These are phyloP conservation scores for Cinchona pubescens DNA, from an alignment of 257 asterid species.

Conservation along the genomic window DNA sequence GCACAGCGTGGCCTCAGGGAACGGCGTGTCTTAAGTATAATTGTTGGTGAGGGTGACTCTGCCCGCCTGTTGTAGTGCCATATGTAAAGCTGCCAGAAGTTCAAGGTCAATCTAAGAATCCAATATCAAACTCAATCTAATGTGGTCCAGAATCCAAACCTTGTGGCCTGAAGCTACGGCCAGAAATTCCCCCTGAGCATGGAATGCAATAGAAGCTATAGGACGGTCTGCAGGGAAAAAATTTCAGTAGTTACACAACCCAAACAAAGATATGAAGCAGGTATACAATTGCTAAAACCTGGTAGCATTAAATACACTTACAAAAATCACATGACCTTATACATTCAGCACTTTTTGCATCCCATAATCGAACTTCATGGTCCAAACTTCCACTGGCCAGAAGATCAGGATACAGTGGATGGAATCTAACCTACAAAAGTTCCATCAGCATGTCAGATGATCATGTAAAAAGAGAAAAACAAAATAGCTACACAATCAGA, in stretches of 20 bases:
- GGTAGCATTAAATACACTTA: conserved; percentile 37
- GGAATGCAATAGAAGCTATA: conserved; percentile 96
- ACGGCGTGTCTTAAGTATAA: conserved; percentile 86
- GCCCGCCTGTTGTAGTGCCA: conserved; percentile 88
- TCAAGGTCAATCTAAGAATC: conserved; percentile 29
- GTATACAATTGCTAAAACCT: not conserved
- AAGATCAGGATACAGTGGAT: conserved; percentile 76
- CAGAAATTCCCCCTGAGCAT: conserved; percentile 88
- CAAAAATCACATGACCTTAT: conserved; percentile 91
- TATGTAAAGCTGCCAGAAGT: conserved; percentile 67
- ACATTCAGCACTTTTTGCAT: conserved; percentile 83
- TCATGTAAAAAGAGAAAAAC: conserved; percentile 16
- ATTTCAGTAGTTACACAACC: conserved; percentile 17
- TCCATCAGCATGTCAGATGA: conserved; percentile 25
- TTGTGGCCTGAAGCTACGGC: conserved; percentile 99
- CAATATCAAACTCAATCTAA: conserved; percentile 18
- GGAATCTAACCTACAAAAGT: conserved; percentile 85
- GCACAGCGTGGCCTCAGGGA: conserved; percentile 98
- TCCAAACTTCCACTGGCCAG: conserved; percentile 98
- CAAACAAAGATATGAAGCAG: conserved; percentile 10
- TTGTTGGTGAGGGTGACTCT: conserved; percentile 76
- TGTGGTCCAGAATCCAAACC: conserved; percentile 48
- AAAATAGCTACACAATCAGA: conserved; percentile 1
- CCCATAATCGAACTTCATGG: conserved; percentile 96
- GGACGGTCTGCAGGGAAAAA: conserved; percentile 70